Evolutionary conservation across 768 basidiomycete genomes (phyloP), one percentile per base, ranked within the genome.

Genomic region (Erythrobasidium yunnanense): DNA sequence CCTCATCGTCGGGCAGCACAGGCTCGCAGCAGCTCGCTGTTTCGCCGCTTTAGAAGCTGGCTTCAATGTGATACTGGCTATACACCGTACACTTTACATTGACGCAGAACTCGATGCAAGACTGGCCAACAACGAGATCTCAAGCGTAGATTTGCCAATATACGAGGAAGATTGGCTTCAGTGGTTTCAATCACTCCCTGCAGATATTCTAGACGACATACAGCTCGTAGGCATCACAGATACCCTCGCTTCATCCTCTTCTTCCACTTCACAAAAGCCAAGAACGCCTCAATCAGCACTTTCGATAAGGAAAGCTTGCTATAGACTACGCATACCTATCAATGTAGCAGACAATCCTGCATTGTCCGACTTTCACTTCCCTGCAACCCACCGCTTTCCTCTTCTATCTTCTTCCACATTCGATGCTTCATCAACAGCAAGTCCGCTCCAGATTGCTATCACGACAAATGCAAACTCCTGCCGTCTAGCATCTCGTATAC

Each of bases 391-490:
- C 70, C 86, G 92, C 2, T 90, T 95, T 23, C 68, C n/a, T 35
- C 67, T 47, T 35, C 55, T 42, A 11, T 65, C 33, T 23, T n/a
- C 55, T 1, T 49, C 70, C 32, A 22, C 35, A 17, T 15, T n/a
- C 8, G 11, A 46, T 15, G 33, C 62, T 1, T 11, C 62, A n/a
- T 15, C 65, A 8, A n/a, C 42, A 20, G 53, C 55, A 55, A 76
- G 68, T n/a, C 72, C 76, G 18, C 73, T 80, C 1, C 79, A 81
- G 73, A 77, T 99, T 22, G 88, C 86, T 0, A 81, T 96, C 1
- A 88, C 90, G 2, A 92, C 92, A 0, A 96, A 95, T 70, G 90
- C 90, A 0, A 83, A 86, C 68, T 93, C 91, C 1, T 96, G 93
- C 72, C 79, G 93, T 4, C 79, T 99, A 2, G 85, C 85, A 0